A percentile compares a stretch with the other conserved stretches of the same genome.
These are phyloP conservation scores for Ophiostoma sp. DNA, from an alignment of 2,329 filamentous ascomycete genomes.

Conservation along the genomic window DNA sequence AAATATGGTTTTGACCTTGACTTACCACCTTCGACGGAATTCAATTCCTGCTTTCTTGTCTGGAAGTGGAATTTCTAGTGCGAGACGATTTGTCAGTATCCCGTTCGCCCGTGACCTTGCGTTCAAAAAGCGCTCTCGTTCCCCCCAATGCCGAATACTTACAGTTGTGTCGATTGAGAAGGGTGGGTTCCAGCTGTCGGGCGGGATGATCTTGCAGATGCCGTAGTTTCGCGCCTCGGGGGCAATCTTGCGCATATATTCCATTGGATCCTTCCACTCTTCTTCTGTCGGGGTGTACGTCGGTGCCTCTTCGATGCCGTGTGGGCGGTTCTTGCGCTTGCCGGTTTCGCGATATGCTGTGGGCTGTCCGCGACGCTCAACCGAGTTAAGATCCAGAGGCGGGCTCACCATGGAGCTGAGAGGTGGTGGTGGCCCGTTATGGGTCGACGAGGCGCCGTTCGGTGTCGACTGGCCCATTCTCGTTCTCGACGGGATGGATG, in stretches of 20 bases:
- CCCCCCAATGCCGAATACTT: conserved; percentile 32
- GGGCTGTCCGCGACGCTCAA: conserved; percentile 83
- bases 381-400: conserved; percentile 77
- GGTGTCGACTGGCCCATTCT: conserved; percentile 33
- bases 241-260: conserved; percentile 87
- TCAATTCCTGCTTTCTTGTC: conserved; percentile 91
- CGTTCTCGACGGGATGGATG: conserved; percentile 45
- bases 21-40: conserved; percentile 95
- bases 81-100: too few relatives aligned
- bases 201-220: conserved; percentile 92
- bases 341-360: conserved; percentile 67
- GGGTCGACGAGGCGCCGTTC: conserved; percentile 10
- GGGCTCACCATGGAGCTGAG: conserved; percentile 52
- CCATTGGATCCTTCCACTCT: conserved; percentile 90
- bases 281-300: conserved; percentile 86
- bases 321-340: conserved; percentile 73
- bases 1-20: too few relatives aligned
- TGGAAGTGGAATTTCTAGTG: conserved; percentile 88
- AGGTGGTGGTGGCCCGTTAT: conserved; percentile 45
- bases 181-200: conserved; percentile 85
- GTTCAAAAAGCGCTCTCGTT: too few relatives aligned
- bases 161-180: conserved; percentile 98
- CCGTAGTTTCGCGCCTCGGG: conserved; percentile 83
- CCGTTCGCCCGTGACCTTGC: too few relatives aligned
- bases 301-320: conserved; percentile 82